Conservation (phyloP, 768 basidiomycete genomes). For the Aureoboletus auriporus region DNA sequence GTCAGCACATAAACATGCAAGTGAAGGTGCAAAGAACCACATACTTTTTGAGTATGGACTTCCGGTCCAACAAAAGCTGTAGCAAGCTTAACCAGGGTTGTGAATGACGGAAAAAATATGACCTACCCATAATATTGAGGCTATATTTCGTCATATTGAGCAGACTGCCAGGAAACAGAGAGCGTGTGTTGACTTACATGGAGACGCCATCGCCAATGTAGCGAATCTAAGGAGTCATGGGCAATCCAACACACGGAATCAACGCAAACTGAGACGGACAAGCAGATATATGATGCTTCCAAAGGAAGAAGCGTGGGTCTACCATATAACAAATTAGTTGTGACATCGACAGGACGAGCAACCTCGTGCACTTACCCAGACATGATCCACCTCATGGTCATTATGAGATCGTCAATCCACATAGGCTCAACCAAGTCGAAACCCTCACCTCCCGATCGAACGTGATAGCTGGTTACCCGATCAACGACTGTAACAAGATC, state of each 20-base stretch:
- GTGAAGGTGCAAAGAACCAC: neutral
- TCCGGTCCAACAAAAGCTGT: conserved; percentile 12
- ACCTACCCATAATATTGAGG: conserved; percentile 11
- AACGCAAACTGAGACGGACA: conserved; percentile 9
- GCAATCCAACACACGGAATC: neutral
- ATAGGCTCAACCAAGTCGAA: neutral
- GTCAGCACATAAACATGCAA: neutral
- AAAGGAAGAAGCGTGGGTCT: conserved; percentile 7
- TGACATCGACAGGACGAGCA: neutral
- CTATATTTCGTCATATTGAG: neutral
- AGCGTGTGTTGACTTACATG: conserved; percentile 9
- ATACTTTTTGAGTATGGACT: conserved; percentile 5
- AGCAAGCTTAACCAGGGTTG: neutral
- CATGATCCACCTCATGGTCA: conserved; percentile 9
- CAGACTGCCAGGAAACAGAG: neutral
- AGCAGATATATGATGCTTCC: conserved; percentile 19
- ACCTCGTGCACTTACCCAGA: conserved; percentile 13
- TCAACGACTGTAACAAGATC: neutral
- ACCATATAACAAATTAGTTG: neutral
- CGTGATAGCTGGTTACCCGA: conserved; percentile 6
- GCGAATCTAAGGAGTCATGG: conserved; percentile 15
- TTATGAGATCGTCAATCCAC: neutral
- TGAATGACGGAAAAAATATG: neutral
- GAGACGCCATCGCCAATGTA: conserved; percentile 18
- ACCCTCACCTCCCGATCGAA: conserved; percentile 14